Conservation (phyloP, 1,139 yeast species). For the Pichia sorboxylosa region DNA sequence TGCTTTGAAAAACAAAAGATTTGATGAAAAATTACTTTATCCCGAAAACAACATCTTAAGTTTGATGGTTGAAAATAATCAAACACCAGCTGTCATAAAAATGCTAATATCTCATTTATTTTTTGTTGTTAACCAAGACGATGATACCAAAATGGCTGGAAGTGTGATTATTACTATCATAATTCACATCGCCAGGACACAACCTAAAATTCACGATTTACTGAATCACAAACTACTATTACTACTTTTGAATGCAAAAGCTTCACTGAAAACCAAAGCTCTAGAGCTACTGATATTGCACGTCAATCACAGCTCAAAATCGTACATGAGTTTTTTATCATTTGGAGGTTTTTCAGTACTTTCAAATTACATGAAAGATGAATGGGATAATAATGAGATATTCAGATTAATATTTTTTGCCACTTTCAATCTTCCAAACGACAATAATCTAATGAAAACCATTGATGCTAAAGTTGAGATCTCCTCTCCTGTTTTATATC, state of each 20-base stretch:
- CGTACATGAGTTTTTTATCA: constrained; percentile 31
- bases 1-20: constrained; percentile 34
- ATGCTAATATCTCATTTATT: constrained; percentile 31
- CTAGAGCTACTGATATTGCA: constrained; percentile 40
- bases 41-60: constrained; percentile 28
- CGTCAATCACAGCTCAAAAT: constrained; percentile 31
- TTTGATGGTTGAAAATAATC: constrained; percentile 28
- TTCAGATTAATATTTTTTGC: constrained; percentile 1
- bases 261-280: constrained; percentile 35
- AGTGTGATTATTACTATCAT: not conserved
- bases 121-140: constrained; percentile 20
- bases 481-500: too few relatives aligned
- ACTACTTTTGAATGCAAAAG: constrained; percentile 35
- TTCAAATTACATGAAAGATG: constrained; percentile 31
- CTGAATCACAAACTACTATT: constrained; percentile 42
- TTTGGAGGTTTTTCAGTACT: constrained; percentile 46
- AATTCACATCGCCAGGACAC: not conserved
- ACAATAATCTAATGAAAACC: too few relatives aligned
- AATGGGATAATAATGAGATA: constrained; percentile 33
- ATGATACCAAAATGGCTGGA: not conserved
- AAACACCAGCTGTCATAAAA: constrained; percentile 29
- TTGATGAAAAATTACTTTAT: constrained; percentile 26
- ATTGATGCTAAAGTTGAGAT: not conserved
- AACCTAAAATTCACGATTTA: not conserved
- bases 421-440: not conserved